These are phyloP conservation scores for Hymenoscyphus occultus DNA, from an alignment of 2,329 filamentous ascomycete species.

Conservation along the genomic window DNA sequence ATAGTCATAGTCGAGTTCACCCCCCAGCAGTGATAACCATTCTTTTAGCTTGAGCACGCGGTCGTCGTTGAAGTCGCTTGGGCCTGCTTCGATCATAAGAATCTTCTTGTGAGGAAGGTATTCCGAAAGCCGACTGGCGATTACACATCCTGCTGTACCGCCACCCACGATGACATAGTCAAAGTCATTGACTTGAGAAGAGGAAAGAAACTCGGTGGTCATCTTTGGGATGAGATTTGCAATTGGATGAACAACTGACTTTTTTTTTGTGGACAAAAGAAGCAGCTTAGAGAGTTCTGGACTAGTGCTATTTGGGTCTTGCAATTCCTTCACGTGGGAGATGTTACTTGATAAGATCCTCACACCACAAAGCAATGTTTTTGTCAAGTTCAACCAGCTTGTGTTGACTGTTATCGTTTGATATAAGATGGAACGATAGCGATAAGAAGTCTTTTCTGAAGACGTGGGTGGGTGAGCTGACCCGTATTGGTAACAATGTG, in stretches of 20 bases:
- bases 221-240: constrained; percentile 21
- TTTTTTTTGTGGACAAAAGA: background rate
- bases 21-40: constrained; percentile 81
- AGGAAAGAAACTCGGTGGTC: constrained; percentile 34
- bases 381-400: background rate
- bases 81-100: constrained; percentile 82
- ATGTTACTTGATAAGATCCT: background rate
- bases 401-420: background rate
- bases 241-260: constrained; percentile 12
- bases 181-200: constrained; percentile 38
- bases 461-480: constrained; percentile 1
- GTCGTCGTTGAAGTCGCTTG: constrained; percentile 85
- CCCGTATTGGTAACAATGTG: background rate
- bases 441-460: constrained; percentile 16
- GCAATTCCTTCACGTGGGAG: background rate
- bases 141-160: constrained; percentile 48
- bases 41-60: constrained; percentile 82
- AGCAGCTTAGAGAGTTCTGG: background rate
- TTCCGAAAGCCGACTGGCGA: constrained; percentile 53
- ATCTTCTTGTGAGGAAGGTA: constrained; percentile 81
- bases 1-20: constrained; percentile 90
- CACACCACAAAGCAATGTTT: background rate
- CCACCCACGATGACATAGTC: constrained; percentile 50
- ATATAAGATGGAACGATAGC: constrained; percentile 12
- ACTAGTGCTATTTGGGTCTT: background rate